phyloP scores from a whole-genome alignment of 441 rosid genomes.

The Euphorbia schlechtendalii region DNA sequence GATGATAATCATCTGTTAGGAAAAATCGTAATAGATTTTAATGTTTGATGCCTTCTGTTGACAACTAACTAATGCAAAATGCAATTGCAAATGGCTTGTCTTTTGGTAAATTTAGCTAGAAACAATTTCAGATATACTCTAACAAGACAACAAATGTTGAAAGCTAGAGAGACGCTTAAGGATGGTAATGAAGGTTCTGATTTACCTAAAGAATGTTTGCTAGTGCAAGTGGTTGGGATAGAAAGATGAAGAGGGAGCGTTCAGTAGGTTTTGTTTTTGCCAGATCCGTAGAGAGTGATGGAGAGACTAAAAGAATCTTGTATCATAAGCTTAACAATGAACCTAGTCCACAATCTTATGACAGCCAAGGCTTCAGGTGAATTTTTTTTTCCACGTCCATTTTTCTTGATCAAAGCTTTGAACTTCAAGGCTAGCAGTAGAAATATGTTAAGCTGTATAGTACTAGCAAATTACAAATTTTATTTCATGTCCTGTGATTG shows the following conservation, averaged over 20 bases:
- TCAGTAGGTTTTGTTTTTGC: conserved; percentile 38
- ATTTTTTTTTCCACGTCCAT: conserved; percentile 1
- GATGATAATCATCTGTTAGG: no score
- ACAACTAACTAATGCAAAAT: no score
- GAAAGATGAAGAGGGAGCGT: conserved; percentile 54
- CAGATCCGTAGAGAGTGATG: conserved; percentile 41
- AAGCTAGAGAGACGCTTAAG: no score
- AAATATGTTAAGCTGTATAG: neutral
- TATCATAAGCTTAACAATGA: conserved; percentile 40
- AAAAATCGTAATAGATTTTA: no score
- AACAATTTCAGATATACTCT: no score
- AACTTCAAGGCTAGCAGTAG: neutral
- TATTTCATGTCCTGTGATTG: neutral
- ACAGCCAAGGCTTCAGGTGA: conserved; percentile 47
- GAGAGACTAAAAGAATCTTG: conserved; percentile 35
- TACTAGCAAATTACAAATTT: neutral
- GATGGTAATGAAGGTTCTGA: no score
- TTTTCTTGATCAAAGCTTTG: neutral
- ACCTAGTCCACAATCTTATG: conserved; percentile 31
- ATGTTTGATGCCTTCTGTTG: no score
- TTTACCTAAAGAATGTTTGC: conserved; percentile 37
- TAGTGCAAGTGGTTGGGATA: conserved; percentile 66
- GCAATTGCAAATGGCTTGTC: no score
- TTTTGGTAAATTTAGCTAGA: no score
- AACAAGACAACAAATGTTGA: no score